phyloP scores from a whole-genome alignment of 768 basidiomycete genomes.

The Roridomyces roridus region DNA sequence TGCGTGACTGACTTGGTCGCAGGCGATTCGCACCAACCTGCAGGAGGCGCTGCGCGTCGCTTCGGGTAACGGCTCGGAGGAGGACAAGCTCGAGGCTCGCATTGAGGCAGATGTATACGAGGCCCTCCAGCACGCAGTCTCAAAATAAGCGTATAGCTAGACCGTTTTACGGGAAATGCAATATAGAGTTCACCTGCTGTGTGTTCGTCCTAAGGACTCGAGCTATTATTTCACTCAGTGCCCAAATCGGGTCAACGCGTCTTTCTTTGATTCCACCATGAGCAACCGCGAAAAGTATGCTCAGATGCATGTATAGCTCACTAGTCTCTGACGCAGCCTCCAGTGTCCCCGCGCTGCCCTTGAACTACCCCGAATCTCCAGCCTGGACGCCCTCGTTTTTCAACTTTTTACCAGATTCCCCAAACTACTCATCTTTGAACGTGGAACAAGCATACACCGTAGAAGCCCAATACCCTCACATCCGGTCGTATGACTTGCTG shows the following conservation, averaged over 20 bases:
- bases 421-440: not conserved
- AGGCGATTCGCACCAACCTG: conserved; percentile 92
- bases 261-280: too few species aligned
- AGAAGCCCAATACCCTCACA: conserved; percentile 11
- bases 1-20: not conserved
- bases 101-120: conserved; percentile 98
- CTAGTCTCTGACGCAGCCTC: too few species aligned
- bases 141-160: conserved; percentile 35
- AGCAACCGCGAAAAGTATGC: too few species aligned
- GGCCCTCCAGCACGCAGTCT: conserved; percentile 87
- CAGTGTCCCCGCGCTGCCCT: too few species aligned
- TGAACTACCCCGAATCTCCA: too few species aligned
- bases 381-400: conserved; percentile 6
- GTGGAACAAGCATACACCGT: not conserved
- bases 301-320: too few species aligned
- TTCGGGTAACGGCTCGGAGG: conserved; percentile 85
- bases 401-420: not conserved
- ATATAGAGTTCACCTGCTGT: too few species aligned
- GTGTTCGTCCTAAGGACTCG: too few species aligned
- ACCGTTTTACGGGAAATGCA: not conserved
- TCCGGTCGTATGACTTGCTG: conserved; percentile 9
- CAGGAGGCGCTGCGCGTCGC: conserved; percentile 87
- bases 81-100: conserved; percentile 91
- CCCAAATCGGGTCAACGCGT: too few species aligned
- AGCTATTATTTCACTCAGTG: too few species aligned